Percentiles rank a stretch among this genome's conserved stretches.
phyloP scores from a whole-genome alignment of 371 early-diverging fungal species.

The Apophysomyces elegans region DNA sequence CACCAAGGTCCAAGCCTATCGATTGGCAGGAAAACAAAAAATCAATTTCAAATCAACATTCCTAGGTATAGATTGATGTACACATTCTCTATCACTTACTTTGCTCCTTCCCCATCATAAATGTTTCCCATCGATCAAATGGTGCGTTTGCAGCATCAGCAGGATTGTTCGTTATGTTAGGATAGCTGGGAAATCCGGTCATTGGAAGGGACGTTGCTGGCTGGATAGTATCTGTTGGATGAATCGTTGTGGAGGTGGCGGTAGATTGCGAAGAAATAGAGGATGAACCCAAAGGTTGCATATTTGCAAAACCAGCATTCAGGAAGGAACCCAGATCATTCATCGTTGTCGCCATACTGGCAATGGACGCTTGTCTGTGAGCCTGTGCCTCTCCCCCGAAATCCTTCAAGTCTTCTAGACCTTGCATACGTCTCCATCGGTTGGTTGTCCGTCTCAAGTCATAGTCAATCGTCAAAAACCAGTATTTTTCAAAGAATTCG shows the following conservation, averaged over 20 bases:
- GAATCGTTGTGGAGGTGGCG: not conserved
- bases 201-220: not conserved
- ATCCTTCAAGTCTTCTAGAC: slow-evolving; percentile 25
- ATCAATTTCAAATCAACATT: too few species aligned
- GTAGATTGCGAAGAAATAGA: not conserved
- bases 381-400: not conserved
- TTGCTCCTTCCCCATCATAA: not conserved
- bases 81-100: not conserved
- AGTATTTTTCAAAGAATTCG: slow-evolving; percentile 61
- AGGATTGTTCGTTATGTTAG: not conserved
- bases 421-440: slow-evolving; percentile 39
- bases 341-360: not conserved
- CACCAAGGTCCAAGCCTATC: not conserved
- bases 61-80: too few species aligned
- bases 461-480: slow-evolving; percentile 57
- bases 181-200: not conserved
- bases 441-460: slow-evolving; percentile 44
- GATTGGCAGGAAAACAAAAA: too few species aligned
- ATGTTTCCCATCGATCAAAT: not conserved
- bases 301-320: not conserved
- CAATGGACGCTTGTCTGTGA: not conserved
- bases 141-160: not conserved
- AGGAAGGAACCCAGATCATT: slow-evolving; percentile 2
- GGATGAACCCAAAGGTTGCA: not conserved
- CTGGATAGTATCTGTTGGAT: not conserved